Conservation (phyloP, 1,284 basidiomycete genomes). For the Cutaneotrichosporon arboriforme region DNA sequence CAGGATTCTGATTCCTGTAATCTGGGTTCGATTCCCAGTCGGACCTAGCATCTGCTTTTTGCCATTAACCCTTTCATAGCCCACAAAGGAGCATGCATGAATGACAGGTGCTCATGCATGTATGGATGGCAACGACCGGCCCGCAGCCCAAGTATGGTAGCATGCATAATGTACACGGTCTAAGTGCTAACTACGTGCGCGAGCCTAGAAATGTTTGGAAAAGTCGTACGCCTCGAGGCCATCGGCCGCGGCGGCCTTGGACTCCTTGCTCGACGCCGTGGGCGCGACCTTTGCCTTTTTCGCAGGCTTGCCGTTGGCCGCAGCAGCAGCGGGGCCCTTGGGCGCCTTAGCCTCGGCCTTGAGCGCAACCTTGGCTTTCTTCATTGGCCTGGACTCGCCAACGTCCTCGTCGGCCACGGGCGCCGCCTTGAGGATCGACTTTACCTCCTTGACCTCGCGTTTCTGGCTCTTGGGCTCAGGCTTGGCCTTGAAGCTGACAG, state of each 20-base stretch:
- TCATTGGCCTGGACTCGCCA: not conserved
- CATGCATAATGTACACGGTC: slow-evolving; percentile 2
- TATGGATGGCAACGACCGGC: too few species aligned
- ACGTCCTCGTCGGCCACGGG: not conserved
- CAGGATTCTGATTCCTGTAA: too few species aligned
- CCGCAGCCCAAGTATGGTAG: not conserved
- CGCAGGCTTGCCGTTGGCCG: slow-evolving; percentile 4
- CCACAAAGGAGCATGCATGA: too few species aligned
- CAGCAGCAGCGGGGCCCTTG: not conserved
- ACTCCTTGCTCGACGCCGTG: slow-evolving; percentile 14
- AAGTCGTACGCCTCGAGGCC: slow-evolving; percentile 29
- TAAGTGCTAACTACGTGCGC: too few species aligned
- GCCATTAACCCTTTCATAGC: too few species aligned
- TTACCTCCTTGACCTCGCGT: slow-evolving; percentile 10
- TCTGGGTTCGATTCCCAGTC: too few species aligned
- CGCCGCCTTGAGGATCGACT: slow-evolving; percentile 8
- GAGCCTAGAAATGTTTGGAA: slow-evolving; percentile 26
- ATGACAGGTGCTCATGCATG: too few species aligned
- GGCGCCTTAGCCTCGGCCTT: slow-evolving; percentile 16
- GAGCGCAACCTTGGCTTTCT: slow-evolving; percentile 2
- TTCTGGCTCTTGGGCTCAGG: slow-evolving; percentile 17
- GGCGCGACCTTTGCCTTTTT: slow-evolving; percentile 1
- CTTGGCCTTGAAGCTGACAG: slow-evolving; percentile 24
- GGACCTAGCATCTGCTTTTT: too few species aligned
- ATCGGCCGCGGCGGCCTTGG: not conserved